phyloP scores from a whole-genome alignment of 176 grass and related monocot species.

The Oryza meyeriana region DNA sequence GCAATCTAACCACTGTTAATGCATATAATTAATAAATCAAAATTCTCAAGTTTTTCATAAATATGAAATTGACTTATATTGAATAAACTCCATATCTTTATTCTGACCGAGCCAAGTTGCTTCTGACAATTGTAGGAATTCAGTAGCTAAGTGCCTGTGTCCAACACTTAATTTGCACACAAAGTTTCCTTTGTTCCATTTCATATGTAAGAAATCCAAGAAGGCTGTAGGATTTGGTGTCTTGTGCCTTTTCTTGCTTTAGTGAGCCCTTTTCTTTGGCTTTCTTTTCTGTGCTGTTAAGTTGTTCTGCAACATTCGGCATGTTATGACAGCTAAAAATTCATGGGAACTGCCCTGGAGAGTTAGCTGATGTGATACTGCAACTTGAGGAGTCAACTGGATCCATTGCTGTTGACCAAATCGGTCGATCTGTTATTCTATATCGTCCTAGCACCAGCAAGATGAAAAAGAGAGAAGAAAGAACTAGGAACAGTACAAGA shows the following conservation, averaged over 20 bases:
- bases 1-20: not conserved
- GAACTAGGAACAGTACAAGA: constrained; percentile 32
- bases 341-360: constrained; percentile 75
- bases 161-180: not conserved
- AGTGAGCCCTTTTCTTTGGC: not conserved
- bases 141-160: not conserved
- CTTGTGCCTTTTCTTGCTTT: constrained; percentile 15
- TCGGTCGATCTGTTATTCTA: constrained; percentile 83
- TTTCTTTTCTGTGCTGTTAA: constrained; percentile 4
- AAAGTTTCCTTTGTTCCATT: not conserved
- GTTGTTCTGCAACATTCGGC: constrained; percentile 11
- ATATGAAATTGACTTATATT: not conserved
- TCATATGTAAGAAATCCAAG: not conserved
- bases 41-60: not conserved
- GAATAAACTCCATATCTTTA: not conserved
- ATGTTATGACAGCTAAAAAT: constrained; percentile 74
- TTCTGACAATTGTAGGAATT: not conserved
- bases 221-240: constrained; percentile 1
- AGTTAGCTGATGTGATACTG: constrained; percentile 62
- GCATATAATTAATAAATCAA: not conserved
- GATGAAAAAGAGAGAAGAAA: constrained; percentile 66
- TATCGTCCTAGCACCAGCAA: constrained; percentile 89
- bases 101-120: not conserved
- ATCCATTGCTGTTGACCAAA: constrained; percentile 66
- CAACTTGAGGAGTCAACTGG: constrained; percentile 90